Evolutionary conservation across 148 eudicot species (phyloP), one percentile per base, ranked within the genome.

Genomic region (Rheum nobile): DNA sequence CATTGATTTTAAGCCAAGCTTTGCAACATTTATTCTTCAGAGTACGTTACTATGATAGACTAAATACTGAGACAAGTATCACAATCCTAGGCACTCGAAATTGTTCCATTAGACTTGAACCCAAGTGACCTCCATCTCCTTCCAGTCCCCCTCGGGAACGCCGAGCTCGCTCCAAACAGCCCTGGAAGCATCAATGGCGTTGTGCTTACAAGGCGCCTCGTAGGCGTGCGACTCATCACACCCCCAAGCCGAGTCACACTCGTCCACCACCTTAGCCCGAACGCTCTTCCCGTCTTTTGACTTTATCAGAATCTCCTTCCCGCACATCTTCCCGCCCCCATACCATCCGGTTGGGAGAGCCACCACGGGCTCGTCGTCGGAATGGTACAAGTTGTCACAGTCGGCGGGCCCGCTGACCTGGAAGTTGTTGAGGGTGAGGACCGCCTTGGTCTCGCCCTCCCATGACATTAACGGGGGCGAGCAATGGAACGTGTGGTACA

Each of bases 271-370:
- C 77, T n/a, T 65, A 4, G 83, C 83, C 29, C 29, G 35, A 38
- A 77, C 77, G 24, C 69, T 75, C 59, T 48, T 26, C 26, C 81
- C 81, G 11, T 77, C 69, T 6, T 12, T 61, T 0, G 5, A 54
- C 74, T 52, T 71, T 7, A 80, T 55, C 14, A 69, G 50, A 0
- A 78, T 76, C 4, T 77, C 42, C 11, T 74, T 78, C 21, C 52
- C 69, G 59, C 83, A 85, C 73, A 82, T 75, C 46, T 12, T 14
- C 0, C 81, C 76, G 13, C 77, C 67, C 6, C 71, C 75, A 71
- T 79, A 86, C 86, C 89, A 83, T 42, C 89, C 89, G 0, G 86
- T 83, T 2, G 86, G 84, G n/a, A 82, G 77, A 4, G 89, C 72
- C 35, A 82, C 88, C 19, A 79, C 80, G 13, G 77, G 81, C 11